phyloP scores from a whole-genome alignment of 2,329 filamentous ascomycete genomes.

The Helotiales sp. region DNA sequence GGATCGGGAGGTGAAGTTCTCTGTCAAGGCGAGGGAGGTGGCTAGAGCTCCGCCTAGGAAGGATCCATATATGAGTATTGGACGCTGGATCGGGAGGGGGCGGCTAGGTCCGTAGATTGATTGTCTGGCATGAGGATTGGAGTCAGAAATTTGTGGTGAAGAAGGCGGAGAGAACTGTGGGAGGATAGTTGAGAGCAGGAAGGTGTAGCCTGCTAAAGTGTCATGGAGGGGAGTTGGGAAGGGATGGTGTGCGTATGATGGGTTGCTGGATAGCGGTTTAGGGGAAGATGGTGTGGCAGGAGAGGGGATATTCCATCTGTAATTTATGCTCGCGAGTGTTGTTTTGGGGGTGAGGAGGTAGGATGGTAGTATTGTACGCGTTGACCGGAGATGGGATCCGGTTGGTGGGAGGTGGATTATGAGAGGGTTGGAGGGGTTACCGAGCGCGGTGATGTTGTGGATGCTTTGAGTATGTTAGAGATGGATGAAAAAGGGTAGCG shows the following conservation, averaged over 20 bases:
- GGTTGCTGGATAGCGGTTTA: slow-evolving; percentile 22
- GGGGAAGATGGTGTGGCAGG: neutral
- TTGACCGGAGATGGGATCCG: slow-evolving; percentile 50
- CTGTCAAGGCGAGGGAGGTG: slow-evolving; percentile 61
- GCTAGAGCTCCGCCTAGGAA: slow-evolving; percentile 63
- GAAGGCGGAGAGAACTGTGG: slow-evolving; percentile 19
- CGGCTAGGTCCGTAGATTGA: slow-evolving; percentile 40
- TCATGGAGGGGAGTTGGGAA: slow-evolving; percentile 67
- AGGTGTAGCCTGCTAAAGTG: slow-evolving; percentile 54
- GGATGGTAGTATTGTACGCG: slow-evolving; percentile 46
- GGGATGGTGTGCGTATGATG: slow-evolving; percentile 28
- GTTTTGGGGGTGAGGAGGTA: slow-evolving; percentile 52
- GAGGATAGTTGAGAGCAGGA: slow-evolving; percentile 30
- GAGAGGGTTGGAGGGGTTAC: slow-evolving; percentile 49
- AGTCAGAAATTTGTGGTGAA: neutral
- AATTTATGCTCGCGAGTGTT: slow-evolving; percentile 62
- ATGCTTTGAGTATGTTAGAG: slow-evolving; percentile 35
- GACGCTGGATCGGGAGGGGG: slow-evolving; percentile 22
- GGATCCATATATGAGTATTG: slow-evolving; percentile 56
- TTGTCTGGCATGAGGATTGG: slow-evolving; percentile 43
- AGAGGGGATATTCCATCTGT: slow-evolving; percentile 55
- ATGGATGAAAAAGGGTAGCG: neutral
- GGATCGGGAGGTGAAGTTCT: slow-evolving; percentile 50
- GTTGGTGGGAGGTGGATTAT: slow-evolving; percentile 58
- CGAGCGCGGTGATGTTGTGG: slow-evolving; percentile 38